phyloP scores from a whole-genome alignment of 2,329 filamentous ascomycete genomes.

The Pseudofabraea citricarpa region DNA sequence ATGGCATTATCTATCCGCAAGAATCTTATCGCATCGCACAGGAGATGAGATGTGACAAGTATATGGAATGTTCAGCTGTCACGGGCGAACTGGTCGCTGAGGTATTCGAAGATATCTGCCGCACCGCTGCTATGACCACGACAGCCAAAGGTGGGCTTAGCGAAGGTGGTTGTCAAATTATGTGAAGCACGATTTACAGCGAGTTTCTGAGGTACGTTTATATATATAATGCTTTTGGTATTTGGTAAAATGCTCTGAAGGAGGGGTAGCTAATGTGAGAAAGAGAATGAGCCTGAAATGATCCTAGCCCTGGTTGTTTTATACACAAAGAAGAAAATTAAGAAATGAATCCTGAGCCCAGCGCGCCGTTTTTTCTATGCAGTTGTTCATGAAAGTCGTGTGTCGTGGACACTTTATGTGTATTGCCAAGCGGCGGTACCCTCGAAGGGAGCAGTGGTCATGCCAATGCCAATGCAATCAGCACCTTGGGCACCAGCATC shows the following conservation, averaged over 20 bases:
- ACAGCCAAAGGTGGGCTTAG: slow-evolving; percentile 40
- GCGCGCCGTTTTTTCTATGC: too few species aligned
- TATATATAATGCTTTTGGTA: not conserved
- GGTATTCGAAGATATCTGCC: slow-evolving; percentile 57
- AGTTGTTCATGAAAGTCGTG: too few species aligned
- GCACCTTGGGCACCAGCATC: not conserved
- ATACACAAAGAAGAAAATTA: not conserved
- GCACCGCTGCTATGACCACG: slow-evolving; percentile 44
- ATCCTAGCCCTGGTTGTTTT: too few species aligned
- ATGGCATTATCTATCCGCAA: slow-evolving; percentile 56
- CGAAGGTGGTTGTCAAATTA: slow-evolving; percentile 47
- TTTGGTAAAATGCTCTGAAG: not conserved
- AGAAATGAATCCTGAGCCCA: not conserved
- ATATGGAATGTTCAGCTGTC: slow-evolving; percentile 58
- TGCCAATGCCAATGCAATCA: slow-evolving; percentile 8
- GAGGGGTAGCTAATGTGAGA: not conserved
- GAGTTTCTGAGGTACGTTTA: not conserved
- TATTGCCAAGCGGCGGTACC: slow-evolving; percentile 6
- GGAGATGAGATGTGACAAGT: slow-evolving; percentile 55
- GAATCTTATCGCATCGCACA: slow-evolving; percentile 54
- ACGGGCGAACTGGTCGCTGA: slow-evolving; percentile 54
- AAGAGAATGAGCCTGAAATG: too few species aligned
- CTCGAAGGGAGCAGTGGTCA: slow-evolving; percentile 1
- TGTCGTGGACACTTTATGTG: too few species aligned
- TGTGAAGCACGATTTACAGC: too few species aligned